Conservation (phyloP, 176 grass and related monocot genomes). For the Canna indica region DNA sequence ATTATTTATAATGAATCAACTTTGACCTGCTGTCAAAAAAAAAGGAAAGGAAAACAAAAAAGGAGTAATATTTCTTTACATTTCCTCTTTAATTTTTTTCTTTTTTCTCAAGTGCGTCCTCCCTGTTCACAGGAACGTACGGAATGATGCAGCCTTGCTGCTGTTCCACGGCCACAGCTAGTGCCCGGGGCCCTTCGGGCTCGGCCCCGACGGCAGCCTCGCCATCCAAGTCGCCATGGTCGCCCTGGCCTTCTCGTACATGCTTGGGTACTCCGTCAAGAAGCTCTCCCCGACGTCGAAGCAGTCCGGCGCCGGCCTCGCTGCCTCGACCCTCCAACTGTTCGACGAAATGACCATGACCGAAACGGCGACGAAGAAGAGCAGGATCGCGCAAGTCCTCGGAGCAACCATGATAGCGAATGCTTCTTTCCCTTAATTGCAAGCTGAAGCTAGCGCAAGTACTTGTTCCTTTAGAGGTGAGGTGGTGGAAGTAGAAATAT, state of each 20-base stretch:
- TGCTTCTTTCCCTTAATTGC: too few species aligned
- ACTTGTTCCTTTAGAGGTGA: too few species aligned
- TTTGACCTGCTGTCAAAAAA: too few species aligned
- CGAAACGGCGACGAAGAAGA: background rate
- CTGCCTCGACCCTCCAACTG: constrained; percentile 2
- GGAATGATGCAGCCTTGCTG: too few species aligned
- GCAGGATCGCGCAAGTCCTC: background rate
- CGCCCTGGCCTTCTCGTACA: background rate
- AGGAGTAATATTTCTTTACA: background rate
- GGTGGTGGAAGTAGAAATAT: too few species aligned
- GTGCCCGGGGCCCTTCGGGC: constrained; percentile 19
- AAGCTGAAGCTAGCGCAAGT: too few species aligned
- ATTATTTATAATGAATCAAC: too few species aligned
- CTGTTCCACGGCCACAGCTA: background rate
- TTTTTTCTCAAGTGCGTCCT: background rate
- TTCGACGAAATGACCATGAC: background rate
- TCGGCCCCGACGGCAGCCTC: constrained; percentile 19
- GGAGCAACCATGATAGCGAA: background rate
- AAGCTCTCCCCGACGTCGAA: background rate
- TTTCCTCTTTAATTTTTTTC: background rate
- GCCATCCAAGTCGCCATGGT: constrained; percentile 3
- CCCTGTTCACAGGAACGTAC: too few species aligned
- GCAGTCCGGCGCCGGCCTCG: constrained; percentile 22
- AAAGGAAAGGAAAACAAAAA: background rate
- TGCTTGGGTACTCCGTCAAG: background rate